Percentiles rank a stretch among this genome's conserved stretches.
Evolutionary conservation across 2,329 filamentous ascomycete species (phyloP).

Genomic region (Geosmithia morbida): DNA sequence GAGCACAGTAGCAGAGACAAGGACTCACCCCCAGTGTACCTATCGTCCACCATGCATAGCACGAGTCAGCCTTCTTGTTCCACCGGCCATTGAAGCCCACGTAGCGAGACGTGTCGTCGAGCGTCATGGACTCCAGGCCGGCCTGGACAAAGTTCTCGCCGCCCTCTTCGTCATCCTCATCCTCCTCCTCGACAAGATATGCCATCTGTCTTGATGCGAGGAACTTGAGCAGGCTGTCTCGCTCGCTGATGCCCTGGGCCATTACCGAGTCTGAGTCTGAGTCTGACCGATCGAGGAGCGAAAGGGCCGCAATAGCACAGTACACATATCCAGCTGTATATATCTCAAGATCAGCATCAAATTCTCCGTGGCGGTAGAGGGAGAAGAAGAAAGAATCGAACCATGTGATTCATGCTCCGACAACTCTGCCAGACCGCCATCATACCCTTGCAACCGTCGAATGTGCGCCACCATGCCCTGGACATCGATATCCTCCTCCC

Average conservation of each 20-base stretch:
- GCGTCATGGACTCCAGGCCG: conserved; percentile 17
- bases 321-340: conserved; percentile 74
- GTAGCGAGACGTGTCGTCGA: conserved; percentile 22
- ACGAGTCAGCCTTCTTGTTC: conserved; percentile 90
- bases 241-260: conserved; percentile 18
- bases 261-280: conserved; percentile 15
- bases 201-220: conserved; percentile 50
- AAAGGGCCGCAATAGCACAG: conserved; percentile 67
- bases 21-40: conserved; percentile 38
- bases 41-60: conserved; percentile 86
- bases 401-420: conserved; percentile 73
- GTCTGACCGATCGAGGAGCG: conserved; percentile 53
- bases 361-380: not conserved
- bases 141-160: conserved; percentile 22
- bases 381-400: conserved; percentile 19
- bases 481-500: conserved; percentile 60
- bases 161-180: conserved; percentile 27
- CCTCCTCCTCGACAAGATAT: conserved; percentile 33
- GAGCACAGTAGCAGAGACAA: not conserved
- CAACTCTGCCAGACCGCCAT: conserved; percentile 70
- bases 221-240: conserved; percentile 29
- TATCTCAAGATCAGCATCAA: not conserved
- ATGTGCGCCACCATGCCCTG: conserved; percentile 58
- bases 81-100: conserved; percentile 80
- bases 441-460: conserved; percentile 59